Evolutionary conservation across 2,329 filamentous ascomycete species (phyloP).

Genomic region (Aureobasidium pullulans): DNA sequence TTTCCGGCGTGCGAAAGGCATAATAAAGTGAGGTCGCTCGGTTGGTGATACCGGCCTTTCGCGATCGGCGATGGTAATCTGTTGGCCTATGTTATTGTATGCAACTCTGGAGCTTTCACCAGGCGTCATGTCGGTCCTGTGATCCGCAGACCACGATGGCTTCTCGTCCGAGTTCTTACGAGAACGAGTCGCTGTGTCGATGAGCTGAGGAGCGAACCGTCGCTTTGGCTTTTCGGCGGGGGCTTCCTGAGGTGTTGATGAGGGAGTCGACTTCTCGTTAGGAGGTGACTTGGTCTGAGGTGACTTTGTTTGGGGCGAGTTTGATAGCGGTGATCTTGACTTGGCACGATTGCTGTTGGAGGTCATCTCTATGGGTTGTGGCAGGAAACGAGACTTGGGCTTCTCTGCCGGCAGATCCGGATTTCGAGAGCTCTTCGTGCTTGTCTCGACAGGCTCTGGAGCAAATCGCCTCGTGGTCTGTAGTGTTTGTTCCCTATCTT

Average conservation of each 20-base stretch:
- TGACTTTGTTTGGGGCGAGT: slow-evolving; percentile 15
- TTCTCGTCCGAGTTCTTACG: slow-evolving; percentile 58
- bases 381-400: slow-evolving; percentile 4
- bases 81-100: slow-evolving; percentile 11
- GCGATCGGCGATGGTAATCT: neutral
- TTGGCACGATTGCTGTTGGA: slow-evolving; percentile 48
- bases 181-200: slow-evolving; percentile 69
- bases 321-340: slow-evolving; percentile 9
- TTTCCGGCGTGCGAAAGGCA: slow-evolving; percentile 15
- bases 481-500: slow-evolving; percentile 13
- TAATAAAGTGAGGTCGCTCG: neutral
- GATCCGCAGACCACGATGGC: slow-evolving; percentile 55
- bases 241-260: slow-evolving; percentile 6
- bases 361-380: slow-evolving; percentile 54
- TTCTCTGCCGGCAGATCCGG: slow-evolving; percentile 1
- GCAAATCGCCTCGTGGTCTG: slow-evolving; percentile 23
- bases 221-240: slow-evolving; percentile 26
- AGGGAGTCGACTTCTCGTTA: slow-evolving; percentile 12
- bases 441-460: slow-evolving; percentile 28
- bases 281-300: slow-evolving; percentile 10
- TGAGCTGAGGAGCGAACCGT: slow-evolving; percentile 68
- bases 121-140: slow-evolving; percentile 66
- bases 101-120: slow-evolving; percentile 24
- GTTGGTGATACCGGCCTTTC: neutral
- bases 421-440: slow-evolving; percentile 19